A percentile compares a stretch with the other conserved stretches of the same genome.
phyloP scores from a whole-genome alignment of 2,329 filamentous ascomycete genomes.

The Talaromyces atroroseus region DNA sequence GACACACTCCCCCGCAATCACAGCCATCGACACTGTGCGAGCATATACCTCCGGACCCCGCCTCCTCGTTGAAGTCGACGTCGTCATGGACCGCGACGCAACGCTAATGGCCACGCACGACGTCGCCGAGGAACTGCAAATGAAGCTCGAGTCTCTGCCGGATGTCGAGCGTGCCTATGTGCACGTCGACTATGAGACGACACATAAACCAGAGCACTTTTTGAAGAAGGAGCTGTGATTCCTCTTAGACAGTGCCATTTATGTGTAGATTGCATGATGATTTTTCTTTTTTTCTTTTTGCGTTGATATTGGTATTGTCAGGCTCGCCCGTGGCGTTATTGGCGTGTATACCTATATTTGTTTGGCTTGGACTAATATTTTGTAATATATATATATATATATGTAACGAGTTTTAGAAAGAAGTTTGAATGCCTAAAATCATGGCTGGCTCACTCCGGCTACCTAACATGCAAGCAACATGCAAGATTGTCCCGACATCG shows the following conservation, averaged over 20 bases:
- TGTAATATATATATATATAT: no score
- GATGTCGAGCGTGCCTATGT: constrained; percentile 93
- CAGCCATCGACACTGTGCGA: constrained; percentile 87
- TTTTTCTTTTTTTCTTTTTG: no score
- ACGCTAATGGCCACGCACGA: constrained; percentile 79
- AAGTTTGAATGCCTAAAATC: no score
- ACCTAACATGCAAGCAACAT: neutral
- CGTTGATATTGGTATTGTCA: no score
- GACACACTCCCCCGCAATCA: constrained; percentile 77
- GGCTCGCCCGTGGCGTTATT: no score
- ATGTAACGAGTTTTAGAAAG: no score
- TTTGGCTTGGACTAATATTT: no score
- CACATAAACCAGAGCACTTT: constrained; percentile 83
- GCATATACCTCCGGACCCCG: constrained; percentile 86
- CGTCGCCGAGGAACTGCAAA: constrained; percentile 87
- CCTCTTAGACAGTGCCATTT: neutral
- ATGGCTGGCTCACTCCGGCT: no score
- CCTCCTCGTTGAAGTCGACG: constrained; percentile 90
- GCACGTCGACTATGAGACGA: constrained; percentile 95
- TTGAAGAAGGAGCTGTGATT: constrained; percentile 56
- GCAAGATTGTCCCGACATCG: constrained; percentile 1
- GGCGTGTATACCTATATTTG: no score
- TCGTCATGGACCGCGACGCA: constrained; percentile 78
- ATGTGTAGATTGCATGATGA: neutral
- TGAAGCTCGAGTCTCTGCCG: constrained; percentile 85